A percentile compares a stretch with the other conserved stretches of the same genome.
Conservation (phyloP, 176 grass and related monocot genomes). For the Oryza glumipatula region DNA sequence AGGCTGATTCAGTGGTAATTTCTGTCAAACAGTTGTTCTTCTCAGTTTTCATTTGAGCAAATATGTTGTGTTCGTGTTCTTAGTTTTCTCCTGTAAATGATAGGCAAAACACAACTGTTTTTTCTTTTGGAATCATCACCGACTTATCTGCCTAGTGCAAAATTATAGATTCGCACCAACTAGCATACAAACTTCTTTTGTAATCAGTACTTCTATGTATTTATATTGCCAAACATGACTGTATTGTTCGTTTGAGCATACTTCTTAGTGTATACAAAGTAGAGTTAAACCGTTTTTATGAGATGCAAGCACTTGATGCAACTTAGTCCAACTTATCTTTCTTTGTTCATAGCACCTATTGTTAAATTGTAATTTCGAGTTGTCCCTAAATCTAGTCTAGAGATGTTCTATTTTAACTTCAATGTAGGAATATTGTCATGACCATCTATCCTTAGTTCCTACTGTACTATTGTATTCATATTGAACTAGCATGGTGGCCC, state of each 20-base stretch:
- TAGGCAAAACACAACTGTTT: conserved; percentile 1
- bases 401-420: not conserved
- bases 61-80: conserved; percentile 5
- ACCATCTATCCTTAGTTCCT: conserved; percentile 7
- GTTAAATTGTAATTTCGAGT: not conserved
- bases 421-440: conserved; percentile 12
- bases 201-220: conserved; percentile 14
- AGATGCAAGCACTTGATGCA: conserved; percentile 29
- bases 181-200: conserved; percentile 23
- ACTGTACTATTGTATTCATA: conserved; percentile 17
- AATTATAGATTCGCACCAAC: not conserved
- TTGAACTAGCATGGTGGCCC: not conserved
- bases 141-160: conserved; percentile 18
- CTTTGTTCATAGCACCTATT: conserved; percentile 7
- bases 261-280: conserved; percentile 18
- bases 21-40: conserved; percentile 23
- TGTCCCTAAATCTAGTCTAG: not conserved
- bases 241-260: conserved; percentile 22
- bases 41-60: conserved; percentile 18
- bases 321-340: conserved; percentile 1
- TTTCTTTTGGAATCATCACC: conserved; percentile 8
- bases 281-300: conserved; percentile 14
- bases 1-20: conserved; percentile 71
- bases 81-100: not conserved
- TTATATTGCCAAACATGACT: not conserved